Evolutionary conservation across 2,329 filamentous ascomycete species (phyloP).

Genomic region (Monosporascus sp.): DNA sequence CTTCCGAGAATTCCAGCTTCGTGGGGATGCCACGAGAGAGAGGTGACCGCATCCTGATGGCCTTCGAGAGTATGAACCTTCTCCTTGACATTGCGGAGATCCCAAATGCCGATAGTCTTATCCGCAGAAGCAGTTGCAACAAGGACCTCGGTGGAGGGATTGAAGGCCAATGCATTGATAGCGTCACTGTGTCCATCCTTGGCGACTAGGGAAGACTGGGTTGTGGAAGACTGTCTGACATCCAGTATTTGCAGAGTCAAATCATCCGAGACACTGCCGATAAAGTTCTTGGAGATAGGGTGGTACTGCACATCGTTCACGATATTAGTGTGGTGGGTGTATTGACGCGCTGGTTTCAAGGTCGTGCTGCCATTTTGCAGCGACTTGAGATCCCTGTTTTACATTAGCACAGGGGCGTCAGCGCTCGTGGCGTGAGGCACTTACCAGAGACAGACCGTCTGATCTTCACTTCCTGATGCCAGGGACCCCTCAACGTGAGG

Average conservation of each 20-base stretch:
- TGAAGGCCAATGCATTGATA: slow-evolving; percentile 94
- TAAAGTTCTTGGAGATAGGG: slow-evolving; percentile 74
- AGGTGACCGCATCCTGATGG: slow-evolving; percentile 85
- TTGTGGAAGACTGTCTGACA: slow-evolving; percentile 62
- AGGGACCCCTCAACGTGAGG: slow-evolving; percentile 76
- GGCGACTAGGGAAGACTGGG: slow-evolving; percentile 63
- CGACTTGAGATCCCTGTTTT: slow-evolving; percentile 68
- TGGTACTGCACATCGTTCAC: slow-evolving; percentile 98
- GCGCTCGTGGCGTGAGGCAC: slow-evolving; percentile 15
- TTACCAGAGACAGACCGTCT: slow-evolving; percentile 85
- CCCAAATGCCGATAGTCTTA: slow-evolving; percentile 93
- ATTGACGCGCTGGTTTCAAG: slow-evolving; percentile 66
- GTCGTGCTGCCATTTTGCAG: slow-evolving; percentile 64
- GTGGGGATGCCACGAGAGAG: slow-evolving; percentile 88
- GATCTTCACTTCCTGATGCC: slow-evolving; percentile 86
- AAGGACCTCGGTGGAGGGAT: slow-evolving; percentile 82
- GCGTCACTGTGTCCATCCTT: slow-evolving; percentile 79
- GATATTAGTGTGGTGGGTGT: slow-evolving; percentile 81
- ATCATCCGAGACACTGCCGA: slow-evolving; percentile 94
- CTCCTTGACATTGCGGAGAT: slow-evolving; percentile 82
- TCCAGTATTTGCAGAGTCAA: slow-evolving; percentile 90
- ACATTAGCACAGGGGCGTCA: slow-evolving; percentile 3
- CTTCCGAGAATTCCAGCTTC: slow-evolving; percentile 86
- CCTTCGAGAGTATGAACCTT: slow-evolving; percentile 88
- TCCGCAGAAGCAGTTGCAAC: slow-evolving; percentile 92